Percentiles rank a stretch among this genome's conserved stretches.
phyloP scores from a whole-genome alignment of 2,329 filamentous ascomycete species.

The Ceratocystis ficicola region DNA sequence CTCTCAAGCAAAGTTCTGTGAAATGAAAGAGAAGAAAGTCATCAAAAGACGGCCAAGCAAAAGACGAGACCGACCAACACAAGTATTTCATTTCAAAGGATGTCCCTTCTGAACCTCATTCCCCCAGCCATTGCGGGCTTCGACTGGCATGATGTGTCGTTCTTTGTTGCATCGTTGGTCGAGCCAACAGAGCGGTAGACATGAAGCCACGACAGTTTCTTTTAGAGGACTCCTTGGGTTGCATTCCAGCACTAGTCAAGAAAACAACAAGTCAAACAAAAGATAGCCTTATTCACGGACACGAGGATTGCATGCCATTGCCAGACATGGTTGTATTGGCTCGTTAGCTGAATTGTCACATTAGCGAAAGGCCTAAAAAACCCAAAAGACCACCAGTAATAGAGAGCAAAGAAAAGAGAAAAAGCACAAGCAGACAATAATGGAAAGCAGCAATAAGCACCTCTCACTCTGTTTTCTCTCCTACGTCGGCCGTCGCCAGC shows the following conservation, averaged over 20 bases:
- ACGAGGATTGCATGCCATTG: neutral
- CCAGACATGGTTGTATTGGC: neutral
- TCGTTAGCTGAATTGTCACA: neutral
- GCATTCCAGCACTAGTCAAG: neutral
- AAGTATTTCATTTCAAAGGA: neutral
- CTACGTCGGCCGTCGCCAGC: conserved; percentile 24
- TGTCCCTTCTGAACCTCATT: neutral
- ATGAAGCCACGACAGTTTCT: too few species aligned
- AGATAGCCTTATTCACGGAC: neutral
- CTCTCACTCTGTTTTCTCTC: neutral
- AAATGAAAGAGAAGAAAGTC: too few species aligned
- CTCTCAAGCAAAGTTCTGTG: too few species aligned
- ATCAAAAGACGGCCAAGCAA: neutral
- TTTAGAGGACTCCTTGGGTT: neutral
- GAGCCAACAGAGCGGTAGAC: too few species aligned
- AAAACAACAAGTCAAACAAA: neutral
- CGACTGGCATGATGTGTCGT: neutral
- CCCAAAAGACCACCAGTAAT: neutral
- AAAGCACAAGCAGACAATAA: neutral
- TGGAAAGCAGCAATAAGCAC: neutral
- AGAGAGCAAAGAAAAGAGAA: neutral
- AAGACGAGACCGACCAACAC: neutral
- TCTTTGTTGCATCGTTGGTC: neutral
- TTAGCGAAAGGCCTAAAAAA: neutral
- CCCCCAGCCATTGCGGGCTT: neutral